These are phyloP conservation scores for Dysphania ambrosioides DNA, from an alignment of 148 eudicot genomes.

Conservation along the genomic window DNA sequence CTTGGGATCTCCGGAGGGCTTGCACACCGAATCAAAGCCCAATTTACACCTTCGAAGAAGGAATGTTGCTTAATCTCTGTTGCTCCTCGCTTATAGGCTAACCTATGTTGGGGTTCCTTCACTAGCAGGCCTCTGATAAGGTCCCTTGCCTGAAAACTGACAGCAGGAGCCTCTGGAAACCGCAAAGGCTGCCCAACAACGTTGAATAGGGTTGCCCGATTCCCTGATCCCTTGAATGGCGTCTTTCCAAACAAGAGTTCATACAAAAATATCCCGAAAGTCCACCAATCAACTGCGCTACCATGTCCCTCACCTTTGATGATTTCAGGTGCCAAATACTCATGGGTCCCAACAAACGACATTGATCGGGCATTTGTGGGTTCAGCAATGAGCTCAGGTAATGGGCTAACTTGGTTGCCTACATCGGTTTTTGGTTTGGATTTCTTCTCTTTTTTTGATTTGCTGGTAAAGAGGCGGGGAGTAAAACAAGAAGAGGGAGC, in stretches of 20 bases:
- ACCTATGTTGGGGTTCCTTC: slow-evolving; percentile 84
- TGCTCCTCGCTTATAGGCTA: slow-evolving; percentile 88
- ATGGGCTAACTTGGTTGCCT: slow-evolving; percentile 72
- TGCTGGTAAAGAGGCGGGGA: slow-evolving; percentile 67
- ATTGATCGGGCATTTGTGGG: slow-evolving; percentile 87
- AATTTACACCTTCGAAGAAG: slow-evolving; percentile 92
- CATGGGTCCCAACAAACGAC: slow-evolving; percentile 97
- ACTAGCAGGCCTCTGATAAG: slow-evolving; percentile 79
- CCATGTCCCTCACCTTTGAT: slow-evolving; percentile 95
- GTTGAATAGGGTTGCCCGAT: slow-evolving; percentile 77
- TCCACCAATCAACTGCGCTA: slow-evolving; percentile 99
- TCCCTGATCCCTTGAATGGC: slow-evolving; percentile 89
- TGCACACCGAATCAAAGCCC: slow-evolving; percentile 93
- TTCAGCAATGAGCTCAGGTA: slow-evolving; percentile 89
- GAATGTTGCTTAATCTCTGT: slow-evolving; percentile 95
- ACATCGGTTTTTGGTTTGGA: slow-evolving; percentile 60
- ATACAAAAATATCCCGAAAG: slow-evolving; percentile 79
- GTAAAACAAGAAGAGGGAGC: slow-evolving; percentile 69
- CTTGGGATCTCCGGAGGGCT: slow-evolving; percentile 87
- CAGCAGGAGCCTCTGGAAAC: slow-evolving; percentile 78
- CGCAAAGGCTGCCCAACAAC: slow-evolving; percentile 83
- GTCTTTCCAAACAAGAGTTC: slow-evolving; percentile 88
- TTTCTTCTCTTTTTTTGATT: slow-evolving; percentile 63
- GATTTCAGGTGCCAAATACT: slow-evolving; percentile 90
- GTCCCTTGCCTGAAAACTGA: slow-evolving; percentile 85